Conservation (phyloP, 2,329 filamentous ascomycete species). For the Corniculantispora saksenae region DNA sequence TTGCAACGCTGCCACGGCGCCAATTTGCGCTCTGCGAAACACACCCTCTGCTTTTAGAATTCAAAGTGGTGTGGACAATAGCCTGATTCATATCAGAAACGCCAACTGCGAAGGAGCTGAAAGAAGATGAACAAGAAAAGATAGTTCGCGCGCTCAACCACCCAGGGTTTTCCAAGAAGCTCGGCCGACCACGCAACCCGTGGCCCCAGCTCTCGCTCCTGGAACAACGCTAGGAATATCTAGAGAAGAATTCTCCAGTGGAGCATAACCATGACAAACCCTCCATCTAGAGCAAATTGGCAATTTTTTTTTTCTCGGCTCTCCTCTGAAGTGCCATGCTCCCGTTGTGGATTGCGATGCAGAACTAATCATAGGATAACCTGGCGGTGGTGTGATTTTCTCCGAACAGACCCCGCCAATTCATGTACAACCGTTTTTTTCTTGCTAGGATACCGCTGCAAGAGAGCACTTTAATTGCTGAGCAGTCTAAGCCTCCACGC, state of each 20-base stretch:
- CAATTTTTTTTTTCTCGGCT: neutral
- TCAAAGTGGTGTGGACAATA: neutral
- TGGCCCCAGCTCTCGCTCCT: neutral
- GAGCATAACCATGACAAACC: neutral
- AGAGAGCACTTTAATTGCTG: neutral
- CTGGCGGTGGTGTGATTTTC: neutral
- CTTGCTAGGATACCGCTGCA: neutral
- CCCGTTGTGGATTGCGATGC: neutral
- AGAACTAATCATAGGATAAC: neutral
- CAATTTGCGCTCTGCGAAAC: neutral
- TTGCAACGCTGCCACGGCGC: slow-evolving; percentile 9
- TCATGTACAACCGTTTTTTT: slow-evolving; percentile 1
- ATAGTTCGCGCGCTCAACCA: neutral
- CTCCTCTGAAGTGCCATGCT: neutral
- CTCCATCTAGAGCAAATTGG: neutral
- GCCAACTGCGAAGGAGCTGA: neutral
- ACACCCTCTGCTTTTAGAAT: neutral
- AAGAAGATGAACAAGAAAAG: neutral
- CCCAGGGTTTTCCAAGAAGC: neutral
- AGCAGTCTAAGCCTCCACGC: neutral
- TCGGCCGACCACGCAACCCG: neutral
- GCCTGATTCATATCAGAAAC: slow-evolving; percentile 2
- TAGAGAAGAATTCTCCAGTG: neutral
- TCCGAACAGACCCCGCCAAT: neutral
- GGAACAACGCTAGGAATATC: neutral